Evolutionary conservation across 2,329 filamentous ascomycete species (phyloP), one percentile per base, ranked within the genome.

Genomic region (Scortechinia acanthostroma): DNA sequence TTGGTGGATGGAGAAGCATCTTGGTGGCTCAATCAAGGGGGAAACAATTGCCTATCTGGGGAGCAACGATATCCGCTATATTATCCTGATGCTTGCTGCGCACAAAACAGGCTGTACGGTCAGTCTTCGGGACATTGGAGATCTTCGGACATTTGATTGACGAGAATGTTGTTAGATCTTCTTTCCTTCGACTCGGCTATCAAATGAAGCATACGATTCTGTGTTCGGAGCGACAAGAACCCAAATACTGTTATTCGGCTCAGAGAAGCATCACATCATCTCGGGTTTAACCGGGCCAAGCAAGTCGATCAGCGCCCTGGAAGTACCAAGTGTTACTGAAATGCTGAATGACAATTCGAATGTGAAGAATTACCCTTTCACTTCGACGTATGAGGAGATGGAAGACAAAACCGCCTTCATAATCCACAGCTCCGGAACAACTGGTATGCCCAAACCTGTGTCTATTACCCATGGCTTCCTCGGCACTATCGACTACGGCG

Each of bases 401-500:
- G 52, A 56, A 33, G 44, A 59, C 17, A 48, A 56, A 4, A 45
- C 46, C 2, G 44, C 47, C 2, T 45, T 56, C 10, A 58, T 62
- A 5, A 57, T 62, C 21, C 62, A 63, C 46, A 64, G 60, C 16
- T 64, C 61, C n/a, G 61, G 61, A 20, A 60, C 60, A 2, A 63
- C 61, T 14, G 61, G 61, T 59, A 47, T 28, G 42, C 42, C 42
- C 15, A 46, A 20, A 22, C 40, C 22, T 42, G 35, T 40, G 6
- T 13, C 6, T 19, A 6, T 40, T 17, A 40, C 10, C 17, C 17
- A 10, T 19, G 35, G 35, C 10, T 40, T 13, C 35, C 14, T 40
- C 35, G 35, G 10, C 20, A 19, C 35, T 10, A 6, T 40, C 17
- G 35, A 40, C 6, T 17, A 19, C 6, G 20, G 14, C 10, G 13